Percentiles rank a stretch among this genome's conserved stretches.
Evolutionary conservation across 345 rosid species (phyloP).

Genomic region (Lepidium sativum): DNA sequence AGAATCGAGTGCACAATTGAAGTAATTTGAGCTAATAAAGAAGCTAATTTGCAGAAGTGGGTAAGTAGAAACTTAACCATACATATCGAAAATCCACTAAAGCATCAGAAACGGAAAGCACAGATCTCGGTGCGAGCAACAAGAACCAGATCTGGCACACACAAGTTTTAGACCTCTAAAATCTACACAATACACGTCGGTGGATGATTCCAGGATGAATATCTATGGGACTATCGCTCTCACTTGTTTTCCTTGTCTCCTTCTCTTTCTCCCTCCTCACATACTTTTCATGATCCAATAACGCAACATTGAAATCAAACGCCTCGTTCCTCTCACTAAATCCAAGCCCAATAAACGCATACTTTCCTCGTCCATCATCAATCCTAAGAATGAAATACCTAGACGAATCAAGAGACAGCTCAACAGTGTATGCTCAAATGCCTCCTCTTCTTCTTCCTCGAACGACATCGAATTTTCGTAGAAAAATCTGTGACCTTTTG

Average conservation of each 20-base stretch:
- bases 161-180: slow-evolving; percentile 16
- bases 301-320: slow-evolving; percentile 95
- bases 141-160: slow-evolving; percentile 14
- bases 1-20: neutral
- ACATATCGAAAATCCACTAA: neutral
- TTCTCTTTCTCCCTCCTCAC: slow-evolving; percentile 76
- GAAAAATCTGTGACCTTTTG: neutral
- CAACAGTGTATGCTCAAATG: slow-evolving; percentile 90
- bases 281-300: slow-evolving; percentile 95
- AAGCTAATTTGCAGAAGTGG: slow-evolving; percentile 7
- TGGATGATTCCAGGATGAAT: slow-evolving; percentile 67
- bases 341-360: slow-evolving; percentile 94
- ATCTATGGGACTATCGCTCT: slow-evolving; percentile 63
- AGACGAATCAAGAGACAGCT: slow-evolving; percentile 96
- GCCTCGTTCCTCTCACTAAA: slow-evolving; percentile 93
- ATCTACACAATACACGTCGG: slow-evolving; percentile 21
- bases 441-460: slow-evolving; percentile 85
- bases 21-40: slow-evolving; percentile 1
- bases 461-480: slow-evolving; percentile 46
- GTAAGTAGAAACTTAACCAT: neutral
- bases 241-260: slow-evolving; percentile 54
- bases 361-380: slow-evolving; percentile 91
- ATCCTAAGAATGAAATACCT: slow-evolving; percentile 88
- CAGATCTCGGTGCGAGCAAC: slow-evolving; percentile 11
- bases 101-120: neutral